Base-by-base conservation (phyloP, 1,284 basidiomycete genomes). In the Agaricales sp. region DNA sequence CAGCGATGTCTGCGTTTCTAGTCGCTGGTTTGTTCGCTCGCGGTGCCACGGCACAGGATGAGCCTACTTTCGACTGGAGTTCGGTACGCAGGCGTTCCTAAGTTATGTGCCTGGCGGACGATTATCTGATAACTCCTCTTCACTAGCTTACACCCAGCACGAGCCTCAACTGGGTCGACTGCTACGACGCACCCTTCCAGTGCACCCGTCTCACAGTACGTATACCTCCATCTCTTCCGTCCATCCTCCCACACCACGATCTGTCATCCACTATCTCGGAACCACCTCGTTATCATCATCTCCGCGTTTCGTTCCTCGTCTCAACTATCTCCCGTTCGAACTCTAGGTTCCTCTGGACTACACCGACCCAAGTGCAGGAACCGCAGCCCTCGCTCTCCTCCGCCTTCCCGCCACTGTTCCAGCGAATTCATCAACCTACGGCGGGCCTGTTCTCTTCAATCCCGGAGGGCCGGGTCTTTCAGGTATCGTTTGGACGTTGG, bases 271-370 rank as follows among this genome's bases (percentile, higher is more conserved):
- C n/a, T n/a, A n/a, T n/a, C n/a, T n/a, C n/a, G n/a, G n/a, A n/a
- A n/a, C n/a, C n/a, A n/a, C n/a, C n/a, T n/a, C n/a, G n/a, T n/a
- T n/a, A n/a, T n/a, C n/a, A n/a, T n/a, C n/a, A n/a, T 14, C 14
- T 6, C 26, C 14, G 26, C 6, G 14, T 30, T 14, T 30, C 26
- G 26, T 30, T 30, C 26, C 6, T 30, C 14, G 26, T 30, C 26
- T 30, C 14, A 30, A 14, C 26, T n/a, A n/a, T n/a, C n/a, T n/a
- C n/a, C n/a, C n/a, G n/a, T n/a, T 6, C 14, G 6, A 30, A 30
- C 12, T 38, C 23, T 18, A 69, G 65, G 66, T 70, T 18, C 69
- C 70, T 20, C 54, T 70, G n/a, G 62, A 71, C 53, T 67, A 72
- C 50, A 60, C 59, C 13, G 56, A 57, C 22, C 64, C 60, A 14